Evolutionary conservation across 352 stramenopile species (phyloP).

Genomic region (Albugo candida): DNA sequence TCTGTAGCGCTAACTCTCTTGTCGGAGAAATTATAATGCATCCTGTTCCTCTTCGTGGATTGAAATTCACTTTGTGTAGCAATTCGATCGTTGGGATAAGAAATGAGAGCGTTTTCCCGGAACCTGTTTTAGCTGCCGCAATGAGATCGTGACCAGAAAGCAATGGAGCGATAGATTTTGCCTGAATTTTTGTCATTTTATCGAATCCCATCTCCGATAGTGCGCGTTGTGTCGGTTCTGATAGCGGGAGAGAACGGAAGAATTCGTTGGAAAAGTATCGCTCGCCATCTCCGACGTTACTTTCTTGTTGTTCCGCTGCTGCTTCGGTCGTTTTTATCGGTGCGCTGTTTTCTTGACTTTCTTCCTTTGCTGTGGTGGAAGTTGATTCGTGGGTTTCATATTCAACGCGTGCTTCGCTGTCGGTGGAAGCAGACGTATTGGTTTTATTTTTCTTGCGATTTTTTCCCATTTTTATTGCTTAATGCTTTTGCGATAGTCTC

Average conservation of each 20-base stretch:
- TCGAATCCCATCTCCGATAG: constrained; percentile 83
- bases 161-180: constrained; percentile 90
- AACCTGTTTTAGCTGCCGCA: constrained; percentile 93
- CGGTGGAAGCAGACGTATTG: constrained; percentile 1
- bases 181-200: constrained; percentile 96
- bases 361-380: constrained; percentile 15
- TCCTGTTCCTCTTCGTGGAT: constrained; percentile 88
- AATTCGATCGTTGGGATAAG: constrained; percentile 95
- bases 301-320: constrained; percentile 15
- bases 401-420: constrained; percentile 2
- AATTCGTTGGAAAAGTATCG: constrained; percentile 76
- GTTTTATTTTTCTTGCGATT: constrained; percentile 6
- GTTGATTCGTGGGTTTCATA: constrained; percentile 6
- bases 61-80: constrained; percentile 93
- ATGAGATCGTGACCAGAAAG: constrained; percentile 93
- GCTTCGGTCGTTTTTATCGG: constrained; percentile 11
- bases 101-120: constrained; percentile 97
- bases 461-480: constrained; percentile 14
- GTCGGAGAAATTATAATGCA: constrained; percentile 97
- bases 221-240: constrained; percentile 75
- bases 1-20: constrained; percentile 96
- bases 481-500: not conserved
- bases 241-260: constrained; percentile 85
- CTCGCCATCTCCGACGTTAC: constrained; percentile 34
- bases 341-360: constrained; percentile 16